phyloP scores from a whole-genome alignment of 495 filamentous ascomycete genomes.

The Xylona heveae region DNA sequence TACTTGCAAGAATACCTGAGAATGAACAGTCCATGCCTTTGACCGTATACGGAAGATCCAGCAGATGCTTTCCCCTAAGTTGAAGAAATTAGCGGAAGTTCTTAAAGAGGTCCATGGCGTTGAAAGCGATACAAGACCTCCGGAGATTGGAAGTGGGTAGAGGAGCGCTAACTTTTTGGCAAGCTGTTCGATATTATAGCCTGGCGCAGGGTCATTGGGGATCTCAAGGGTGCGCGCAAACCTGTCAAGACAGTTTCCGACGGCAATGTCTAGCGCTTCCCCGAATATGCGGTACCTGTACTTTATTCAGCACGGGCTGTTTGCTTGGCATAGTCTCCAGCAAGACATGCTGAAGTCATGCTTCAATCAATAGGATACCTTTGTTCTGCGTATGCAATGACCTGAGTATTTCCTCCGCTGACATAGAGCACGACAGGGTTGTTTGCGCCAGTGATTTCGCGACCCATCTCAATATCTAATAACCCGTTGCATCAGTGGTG shows the following conservation, averaged over 20 bases:
- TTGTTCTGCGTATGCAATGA: slow-evolving; percentile 87
- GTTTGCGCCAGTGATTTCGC: slow-evolving; percentile 73
- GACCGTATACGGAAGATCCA: slow-evolving; percentile 87
- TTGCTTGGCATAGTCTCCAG: neutral
- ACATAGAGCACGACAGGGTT: slow-evolving; percentile 95
- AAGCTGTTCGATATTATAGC: slow-evolving; percentile 94
- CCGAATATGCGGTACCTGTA: slow-evolving; percentile 77
- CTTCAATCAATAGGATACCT: slow-evolving; percentile 15
- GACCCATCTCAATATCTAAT: slow-evolving; percentile 85
- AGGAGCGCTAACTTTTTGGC: slow-evolving; percentile 35
- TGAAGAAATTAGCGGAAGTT: neutral
- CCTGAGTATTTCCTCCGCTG: slow-evolving; percentile 90
- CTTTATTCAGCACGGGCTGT: neutral
- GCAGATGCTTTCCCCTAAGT: slow-evolving; percentile 27
- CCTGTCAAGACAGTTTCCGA: slow-evolving; percentile 91
- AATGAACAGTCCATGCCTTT: slow-evolving; percentile 98
- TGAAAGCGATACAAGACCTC: slow-evolving; percentile 10
- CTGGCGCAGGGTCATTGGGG: slow-evolving; percentile 86
- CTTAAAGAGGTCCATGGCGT: neutral
- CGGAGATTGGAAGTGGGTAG: neutral
- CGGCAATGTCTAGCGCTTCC: slow-evolving; percentile 90
- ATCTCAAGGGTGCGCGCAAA: slow-evolving; percentile 83
- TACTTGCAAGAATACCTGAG: slow-evolving; percentile 65
- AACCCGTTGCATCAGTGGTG: neutral
- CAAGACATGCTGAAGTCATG: neutral